Evolutionary conservation across 768 basidiomycete species (phyloP), one percentile per base, ranked within the genome.

Genomic region (Trametes meyenii): DNA sequence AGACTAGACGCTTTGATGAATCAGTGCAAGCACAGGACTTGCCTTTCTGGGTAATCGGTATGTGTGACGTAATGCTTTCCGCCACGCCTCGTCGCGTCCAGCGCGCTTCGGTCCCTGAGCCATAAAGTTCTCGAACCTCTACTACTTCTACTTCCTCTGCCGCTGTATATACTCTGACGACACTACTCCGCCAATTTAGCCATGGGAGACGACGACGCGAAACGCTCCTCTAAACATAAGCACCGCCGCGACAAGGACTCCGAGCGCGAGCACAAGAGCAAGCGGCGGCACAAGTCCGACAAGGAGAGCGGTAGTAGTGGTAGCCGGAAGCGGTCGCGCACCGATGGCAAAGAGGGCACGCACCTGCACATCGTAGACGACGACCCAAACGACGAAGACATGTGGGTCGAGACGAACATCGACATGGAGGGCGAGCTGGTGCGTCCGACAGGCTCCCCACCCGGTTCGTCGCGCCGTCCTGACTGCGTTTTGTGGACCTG

Each of bases 351-450:
- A n/a, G 76, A 78, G 3, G 29, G 74, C 23, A 70, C 71, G 24
- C 66, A 65, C 70, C 73, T 88, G 26, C 70, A 72, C 8, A 78
- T 85, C 36, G 77, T 83, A 0, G 92, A 92, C 70, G 90, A 94
- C 67, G 89, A 94, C 69, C 80, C 82, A 16, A 78, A 85, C 62
- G 87, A 86, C 70, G 85, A 87, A 17, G 87, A 87, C 57, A 83
- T 92, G 77, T 95, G 94, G 94, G 82, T 87, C 23, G 94, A 94
- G 77, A 93, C 92, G 79, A 91, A 92, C 66, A 85, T 93, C 39
- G 86, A 87, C 69, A 83, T 86, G 77, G 88, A 88, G 54, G 87
- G 89, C 17, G 88, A 90, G 73, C 78, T 80, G 70, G 90, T 92
- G 71, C 66, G 85, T 81, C n/a, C 8, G 53, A 23, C 40, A 45